These are phyloP conservation scores for Dendrocalamus sinicus DNA, from an alignment of 176 grass and related monocot species.

Conservation along the genomic window DNA sequence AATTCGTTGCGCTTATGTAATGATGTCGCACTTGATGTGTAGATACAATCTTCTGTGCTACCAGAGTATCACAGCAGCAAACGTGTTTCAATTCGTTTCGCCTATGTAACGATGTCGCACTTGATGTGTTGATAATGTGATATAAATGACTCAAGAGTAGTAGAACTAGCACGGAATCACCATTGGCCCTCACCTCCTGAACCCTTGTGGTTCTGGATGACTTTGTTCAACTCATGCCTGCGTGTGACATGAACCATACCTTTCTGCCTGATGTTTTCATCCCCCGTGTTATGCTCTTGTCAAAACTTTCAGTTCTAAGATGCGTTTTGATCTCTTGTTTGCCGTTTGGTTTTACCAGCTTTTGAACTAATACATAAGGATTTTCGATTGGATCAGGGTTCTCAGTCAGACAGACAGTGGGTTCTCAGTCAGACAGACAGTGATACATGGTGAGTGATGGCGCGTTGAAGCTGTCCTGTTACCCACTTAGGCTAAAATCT, in stretches of 20 bases:
- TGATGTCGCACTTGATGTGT: not conserved
- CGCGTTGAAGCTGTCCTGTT: no score
- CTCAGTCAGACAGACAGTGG: no score
- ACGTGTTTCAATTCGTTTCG: not conserved
- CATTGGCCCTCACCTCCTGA: not conserved
- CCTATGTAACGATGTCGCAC: constrained; percentile 14
- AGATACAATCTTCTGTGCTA: no score
- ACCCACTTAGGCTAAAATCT: no score
- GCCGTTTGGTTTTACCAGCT: not conserved
- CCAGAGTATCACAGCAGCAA: no score
- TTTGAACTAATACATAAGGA: not conserved
- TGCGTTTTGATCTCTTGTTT: not conserved
- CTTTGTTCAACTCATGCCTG: not conserved
- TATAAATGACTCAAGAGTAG: constrained; percentile 24
- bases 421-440: not conserved
- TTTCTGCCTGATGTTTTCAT: not conserved
- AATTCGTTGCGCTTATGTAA: constrained; percentile 28
- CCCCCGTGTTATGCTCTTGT: not conserved
- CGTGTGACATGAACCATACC: not conserved
- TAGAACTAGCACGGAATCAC: not conserved
- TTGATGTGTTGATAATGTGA: constrained; percentile 37
- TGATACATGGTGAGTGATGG: no score
- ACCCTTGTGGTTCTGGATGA: not conserved
- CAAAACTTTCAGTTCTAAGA: not conserved
- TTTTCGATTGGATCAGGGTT: not conserved